Percentiles rank a stretch among this genome's conserved stretches.
These are phyloP conservation scores for Lentinula aciculospora DNA, from an alignment of 768 basidiomycete genomes.

Conservation along the genomic window DNA sequence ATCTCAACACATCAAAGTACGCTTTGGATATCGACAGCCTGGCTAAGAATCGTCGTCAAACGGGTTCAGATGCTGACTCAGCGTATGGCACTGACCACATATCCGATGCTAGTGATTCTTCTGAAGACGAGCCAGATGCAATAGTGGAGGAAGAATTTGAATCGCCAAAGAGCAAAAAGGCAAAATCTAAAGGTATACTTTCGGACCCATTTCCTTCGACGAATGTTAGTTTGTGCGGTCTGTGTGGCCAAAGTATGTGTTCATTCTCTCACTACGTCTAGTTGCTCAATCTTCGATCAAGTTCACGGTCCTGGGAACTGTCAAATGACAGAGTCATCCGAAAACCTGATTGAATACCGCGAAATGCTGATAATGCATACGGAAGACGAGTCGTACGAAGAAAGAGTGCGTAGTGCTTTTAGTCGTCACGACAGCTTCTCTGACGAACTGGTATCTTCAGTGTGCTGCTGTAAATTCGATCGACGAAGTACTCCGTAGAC, in stretches of 20 bases:
- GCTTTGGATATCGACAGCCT: constrained; percentile 13
- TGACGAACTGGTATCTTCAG: constrained; percentile 26
- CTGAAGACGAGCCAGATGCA: constrained; percentile 5
- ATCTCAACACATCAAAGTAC: constrained; percentile 17
- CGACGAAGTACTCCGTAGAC: constrained; percentile 52
- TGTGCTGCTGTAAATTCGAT: constrained; percentile 63
- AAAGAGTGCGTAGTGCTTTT: constrained; percentile 39
- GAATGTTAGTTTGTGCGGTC: constrained; percentile 37
- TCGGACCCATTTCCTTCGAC: background rate
- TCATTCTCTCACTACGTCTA: background rate
- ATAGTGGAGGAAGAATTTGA: background rate
- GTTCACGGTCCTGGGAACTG: constrained; percentile 33
- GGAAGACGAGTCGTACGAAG: constrained; percentile 63
- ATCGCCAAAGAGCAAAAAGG: background rate
- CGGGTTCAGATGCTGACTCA: constrained; percentile 25
- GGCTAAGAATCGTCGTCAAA: background rate
- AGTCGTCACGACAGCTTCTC: constrained; percentile 2
- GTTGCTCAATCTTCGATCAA: background rate
- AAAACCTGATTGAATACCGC: constrained; percentile 66
- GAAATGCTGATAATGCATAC: constrained; percentile 57
- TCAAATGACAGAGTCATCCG: constrained; percentile 57
- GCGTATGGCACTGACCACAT: constrained; percentile 25
- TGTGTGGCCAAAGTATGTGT: constrained; percentile 40
- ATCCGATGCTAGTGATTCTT: constrained; percentile 5
- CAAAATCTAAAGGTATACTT: background rate